These are phyloP conservation scores for Periconia macrospinosa DNA, from an alignment of 2,329 filamentous ascomycete species.

Conservation along the genomic window DNA sequence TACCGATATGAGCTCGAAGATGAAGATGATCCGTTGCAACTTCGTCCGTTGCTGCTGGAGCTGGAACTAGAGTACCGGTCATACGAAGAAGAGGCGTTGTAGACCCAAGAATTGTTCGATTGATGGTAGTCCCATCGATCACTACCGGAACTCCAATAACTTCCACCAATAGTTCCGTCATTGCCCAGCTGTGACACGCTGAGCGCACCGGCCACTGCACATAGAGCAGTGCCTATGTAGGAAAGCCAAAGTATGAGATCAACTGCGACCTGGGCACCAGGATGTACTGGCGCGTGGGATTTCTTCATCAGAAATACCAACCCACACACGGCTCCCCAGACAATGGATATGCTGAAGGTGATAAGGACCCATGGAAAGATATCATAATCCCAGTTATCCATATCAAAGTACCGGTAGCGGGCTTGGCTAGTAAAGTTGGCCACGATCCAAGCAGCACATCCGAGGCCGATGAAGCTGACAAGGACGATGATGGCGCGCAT, in stretches of 20 bases:
- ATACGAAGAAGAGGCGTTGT: slow-evolving; percentile 11
- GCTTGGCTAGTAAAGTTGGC: background rate
- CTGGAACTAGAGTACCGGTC: slow-evolving; percentile 18
- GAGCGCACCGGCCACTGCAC: slow-evolving; percentile 20
- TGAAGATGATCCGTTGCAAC: background rate
- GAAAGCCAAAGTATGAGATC: slow-evolving; percentile 42
- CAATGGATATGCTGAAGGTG: slow-evolving; percentile 31
- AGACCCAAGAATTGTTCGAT: slow-evolving; percentile 37
- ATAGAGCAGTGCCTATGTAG: slow-evolving; percentile 28
- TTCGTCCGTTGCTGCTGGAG: background rate
- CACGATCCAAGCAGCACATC: slow-evolving; percentile 30
- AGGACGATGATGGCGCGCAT: slow-evolving; percentile 25
- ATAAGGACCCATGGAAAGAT: slow-evolving; percentile 27
- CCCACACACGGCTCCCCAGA: slow-evolving; percentile 33
- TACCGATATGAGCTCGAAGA: slow-evolving; percentile 1
- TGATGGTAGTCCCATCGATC: slow-evolving; percentile 2
- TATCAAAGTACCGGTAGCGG: slow-evolving; percentile 7
- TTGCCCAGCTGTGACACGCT: slow-evolving; percentile 20
- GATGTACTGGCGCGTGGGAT: slow-evolving; percentile 31
- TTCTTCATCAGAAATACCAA: slow-evolving; percentile 25
- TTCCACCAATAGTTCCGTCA: slow-evolving; percentile 16
- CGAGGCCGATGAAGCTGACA: slow-evolving; percentile 33
- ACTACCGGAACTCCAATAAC: slow-evolving; percentile 19
- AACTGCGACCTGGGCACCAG: slow-evolving; percentile 36
- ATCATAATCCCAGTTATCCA: slow-evolving; percentile 17